Evolutionary conservation across 768 basidiomycete species (phyloP), one percentile per base, ranked within the genome.

Genomic region (Hygrophorus pudorinus): DNA sequence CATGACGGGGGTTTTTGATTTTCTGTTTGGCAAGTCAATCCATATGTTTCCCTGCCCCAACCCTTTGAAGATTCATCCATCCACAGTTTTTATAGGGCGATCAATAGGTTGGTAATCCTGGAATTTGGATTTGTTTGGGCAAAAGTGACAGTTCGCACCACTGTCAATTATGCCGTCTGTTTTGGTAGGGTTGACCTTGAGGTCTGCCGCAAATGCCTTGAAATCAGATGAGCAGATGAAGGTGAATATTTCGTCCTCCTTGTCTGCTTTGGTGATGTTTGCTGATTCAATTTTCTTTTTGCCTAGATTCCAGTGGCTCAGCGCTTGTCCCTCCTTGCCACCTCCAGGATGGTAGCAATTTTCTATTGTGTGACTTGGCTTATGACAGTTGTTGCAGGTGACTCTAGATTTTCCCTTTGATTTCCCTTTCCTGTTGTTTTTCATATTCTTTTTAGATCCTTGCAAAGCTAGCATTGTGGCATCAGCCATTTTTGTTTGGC

Each of bases 61-160:
- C 2, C 59, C 60, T 40, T 44, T 30, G n/a, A 66, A 53, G 1
- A 41, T 50, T 2, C 35, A 42, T 24, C 63, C 57, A 41, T 66
- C 56, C 4, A 63, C 62, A 1, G 59, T 53, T 14, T 44, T 11
- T 20, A 65, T 59, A 5, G 56, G 48, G 10, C 50, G 39, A 9
- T 49, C 54, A 0, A 39, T 32, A 38, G 48, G 35, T 1, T 16
- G 11, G 41, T 51, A 65, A 36, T 58, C 58, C 27, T 51, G 28
- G 47, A 69, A 59, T 14, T 48, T 44, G 13, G 49, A 18, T 6
- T 53, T 43, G 38, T 59, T 50, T 1, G 61, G 63, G 4, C 60
- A 56, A 52, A 66, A 63, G 39, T 66, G 64, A 14, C 48, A 50
- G 8, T 48, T 60, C 6, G 63, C 57, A 27, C 66, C 61, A 41